Evolutionary conservation across 148 eudicot species (phyloP), one percentile per base, ranked within the genome.

Genomic region (Silene uniflora): DNA sequence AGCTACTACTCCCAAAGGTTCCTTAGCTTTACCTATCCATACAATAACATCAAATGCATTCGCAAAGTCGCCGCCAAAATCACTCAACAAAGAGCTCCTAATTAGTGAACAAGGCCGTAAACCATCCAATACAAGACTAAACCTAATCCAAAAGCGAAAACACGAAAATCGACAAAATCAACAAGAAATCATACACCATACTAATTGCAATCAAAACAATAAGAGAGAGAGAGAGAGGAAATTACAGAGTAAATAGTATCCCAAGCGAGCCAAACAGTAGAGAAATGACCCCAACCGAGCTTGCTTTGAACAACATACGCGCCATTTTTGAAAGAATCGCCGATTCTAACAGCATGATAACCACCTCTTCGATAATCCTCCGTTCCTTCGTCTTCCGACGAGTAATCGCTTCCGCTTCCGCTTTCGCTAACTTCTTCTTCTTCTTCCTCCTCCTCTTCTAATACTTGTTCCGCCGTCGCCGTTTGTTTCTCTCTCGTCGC

Each of bases 261-360:
- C 89, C 88, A 90, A 72, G 97, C 91, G 63, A 92, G 95, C 97
- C 97, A 92, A 76, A 92, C 97, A 71, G 95, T 90, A 71, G 97
- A 92, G 83, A 92, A 92, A 82, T 92, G 92, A 32, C 97, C 93
- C 97, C 97, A 92, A 24, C 97, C 94, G 55, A 92, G 97, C 86
- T 92, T 92, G 75, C 75, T 73, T 79, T 92, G 97, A n/a, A 85
- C 93, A 63, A 90, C 81, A 29, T 90, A 92, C 19, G 87, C 78
- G 16, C 87, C 92, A 71, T 86, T 82, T 69, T 85, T 87, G 81
- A 92, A 92, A 3, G 88, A 74, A 54, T 90, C 97, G n/a, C 90
- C 97, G 71, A 90, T 76, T 74, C 88, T 78, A 11, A 92, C 97
- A 0, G 93, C 89, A 49, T 92, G 93, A 76, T 90, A 92, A 10